Conservation (phyloP, 2,329 filamentous ascomycete genomes). For the Fusarium illudens region DNA sequence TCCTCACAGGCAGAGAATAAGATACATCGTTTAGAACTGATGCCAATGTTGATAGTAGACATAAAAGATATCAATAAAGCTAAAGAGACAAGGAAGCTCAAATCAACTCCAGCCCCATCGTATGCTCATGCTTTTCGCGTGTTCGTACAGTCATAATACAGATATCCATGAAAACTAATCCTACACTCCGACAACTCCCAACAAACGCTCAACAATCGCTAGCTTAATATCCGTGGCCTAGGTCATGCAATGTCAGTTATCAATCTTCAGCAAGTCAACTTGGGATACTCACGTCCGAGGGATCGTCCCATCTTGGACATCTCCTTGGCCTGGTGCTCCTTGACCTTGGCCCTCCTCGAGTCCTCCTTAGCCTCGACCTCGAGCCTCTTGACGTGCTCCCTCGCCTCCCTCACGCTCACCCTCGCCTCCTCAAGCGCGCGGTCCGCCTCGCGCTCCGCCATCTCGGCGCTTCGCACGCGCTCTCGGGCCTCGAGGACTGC, state of each 20-base stretch:
- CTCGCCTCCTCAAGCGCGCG: constrained; percentile 67
- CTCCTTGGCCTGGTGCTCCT: constrained; percentile 70
- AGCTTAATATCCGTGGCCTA: constrained; percentile 25
- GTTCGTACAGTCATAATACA: constrained; percentile 23
- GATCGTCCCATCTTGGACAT: constrained; percentile 74
- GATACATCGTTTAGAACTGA: no score
- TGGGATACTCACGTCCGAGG: constrained; percentile 67
- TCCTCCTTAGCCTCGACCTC: constrained; percentile 73
- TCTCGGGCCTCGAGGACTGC: constrained; percentile 69
- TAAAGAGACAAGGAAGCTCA: not conserved
- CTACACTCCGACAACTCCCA: not conserved
- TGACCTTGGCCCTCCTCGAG: constrained; percentile 71
- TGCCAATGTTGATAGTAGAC: no score
- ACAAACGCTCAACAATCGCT: accelerated
- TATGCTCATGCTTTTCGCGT: constrained; percentile 3
- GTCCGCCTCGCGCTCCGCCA: constrained; percentile 71
- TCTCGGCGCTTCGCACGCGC: constrained; percentile 68
- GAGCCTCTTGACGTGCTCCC: constrained; percentile 68
- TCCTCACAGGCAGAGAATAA: no score
- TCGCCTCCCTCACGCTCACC: constrained; percentile 67
- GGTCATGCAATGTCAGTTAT: not conserved
- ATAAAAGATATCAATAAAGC: no score
- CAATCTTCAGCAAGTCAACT: accelerated
- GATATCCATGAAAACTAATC: not conserved
- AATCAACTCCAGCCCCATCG: not conserved